Evolutionary conservation across 768 basidiomycete species (phyloP).

Genomic region (Pleurotus djamor): DNA sequence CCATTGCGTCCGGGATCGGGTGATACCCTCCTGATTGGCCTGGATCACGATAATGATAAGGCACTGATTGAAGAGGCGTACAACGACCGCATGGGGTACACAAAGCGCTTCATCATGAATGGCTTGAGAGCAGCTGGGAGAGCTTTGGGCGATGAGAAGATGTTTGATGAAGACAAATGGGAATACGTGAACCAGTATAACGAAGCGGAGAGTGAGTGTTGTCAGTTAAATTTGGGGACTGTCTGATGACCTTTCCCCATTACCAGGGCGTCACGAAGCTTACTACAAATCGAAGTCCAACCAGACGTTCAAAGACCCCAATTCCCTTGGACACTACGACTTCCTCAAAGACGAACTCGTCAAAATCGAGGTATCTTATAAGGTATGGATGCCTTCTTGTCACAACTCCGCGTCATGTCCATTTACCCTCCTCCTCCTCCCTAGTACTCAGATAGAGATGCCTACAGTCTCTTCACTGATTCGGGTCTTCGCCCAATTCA

Average conservation of each 20-base stretch:
- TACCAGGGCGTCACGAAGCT: slow-evolving; percentile 79
- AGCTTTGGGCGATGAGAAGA: slow-evolving; percentile 59
- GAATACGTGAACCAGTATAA: slow-evolving; percentile 65
- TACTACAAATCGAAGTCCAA: slow-evolving; percentile 68
- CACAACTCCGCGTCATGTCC: neutral
- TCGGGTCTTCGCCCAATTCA: slow-evolving; percentile 83
- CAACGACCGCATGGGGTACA: slow-evolving; percentile 76
- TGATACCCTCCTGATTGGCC: slow-evolving; percentile 87
- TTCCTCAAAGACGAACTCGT: slow-evolving; percentile 76
- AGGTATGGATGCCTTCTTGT: slow-evolving; percentile 42
- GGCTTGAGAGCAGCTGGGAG: slow-evolving; percentile 70
- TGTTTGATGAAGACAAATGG: slow-evolving; percentile 73
- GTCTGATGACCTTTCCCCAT: too few species aligned
- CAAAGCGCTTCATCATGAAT: slow-evolving; percentile 82
- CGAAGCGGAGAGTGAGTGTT: slow-evolving; percentile 17
- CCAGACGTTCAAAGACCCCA: slow-evolving; percentile 57
- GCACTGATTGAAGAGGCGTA: slow-evolving; percentile 82
- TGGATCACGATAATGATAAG: slow-evolving; percentile 80
- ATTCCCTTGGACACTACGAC: slow-evolving; percentile 34
- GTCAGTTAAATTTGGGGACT: neutral
- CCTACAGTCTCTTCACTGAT: slow-evolving; percentile 63
- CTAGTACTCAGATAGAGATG: slow-evolving; percentile 81
- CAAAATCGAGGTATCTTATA: slow-evolving; percentile 85
- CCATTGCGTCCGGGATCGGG: slow-evolving; percentile 73
- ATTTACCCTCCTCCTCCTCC: neutral